Conservation (phyloP, 441 rosid genomes). For the Gossypium gossypioides region DNA sequence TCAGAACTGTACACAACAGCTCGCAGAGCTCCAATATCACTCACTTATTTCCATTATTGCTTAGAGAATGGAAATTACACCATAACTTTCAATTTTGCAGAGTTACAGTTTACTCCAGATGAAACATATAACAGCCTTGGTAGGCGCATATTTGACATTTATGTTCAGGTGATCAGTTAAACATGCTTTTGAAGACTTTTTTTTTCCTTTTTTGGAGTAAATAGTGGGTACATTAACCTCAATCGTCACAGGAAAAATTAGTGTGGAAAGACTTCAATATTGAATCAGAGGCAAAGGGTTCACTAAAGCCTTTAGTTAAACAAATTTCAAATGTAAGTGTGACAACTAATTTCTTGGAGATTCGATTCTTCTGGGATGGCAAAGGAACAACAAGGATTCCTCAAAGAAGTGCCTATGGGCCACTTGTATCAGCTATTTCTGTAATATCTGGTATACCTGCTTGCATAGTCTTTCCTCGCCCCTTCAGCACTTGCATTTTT, state of each 20-base stretch:
- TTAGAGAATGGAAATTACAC: constrained; percentile 47
- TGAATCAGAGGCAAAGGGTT: constrained; percentile 38
- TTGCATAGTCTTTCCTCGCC: not conserved
- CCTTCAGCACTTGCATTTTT: not conserved
- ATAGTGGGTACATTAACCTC: not conserved
- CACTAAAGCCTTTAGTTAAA: constrained; percentile 29
- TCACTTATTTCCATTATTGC: constrained; percentile 55
- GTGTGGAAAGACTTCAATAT: constrained; percentile 41
- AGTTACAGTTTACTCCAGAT: constrained; percentile 38
- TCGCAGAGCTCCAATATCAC: constrained; percentile 50
- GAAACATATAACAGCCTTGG: constrained; percentile 41
- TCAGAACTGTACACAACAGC: constrained; percentile 36
- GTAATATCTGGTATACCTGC: constrained; percentile 39
- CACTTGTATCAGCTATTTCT: constrained; percentile 57
- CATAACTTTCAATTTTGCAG: constrained; percentile 44
- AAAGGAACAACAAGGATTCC: constrained; percentile 70
- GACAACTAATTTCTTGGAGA: constrained; percentile 36
- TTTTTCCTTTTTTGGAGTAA: not conserved
- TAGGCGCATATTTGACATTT: constrained; percentile 48
- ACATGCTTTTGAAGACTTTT: not conserved
- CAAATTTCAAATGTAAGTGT: constrained; percentile 25
- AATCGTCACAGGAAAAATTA: constrained; percentile 31
- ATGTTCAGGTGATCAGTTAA: constrained; percentile 40
- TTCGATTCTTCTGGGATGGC: constrained; percentile 57
- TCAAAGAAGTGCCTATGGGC: constrained; percentile 53